Base-by-base conservation (phyloP, 345 rosid genomes). In the Populus davidiana region DNA sequence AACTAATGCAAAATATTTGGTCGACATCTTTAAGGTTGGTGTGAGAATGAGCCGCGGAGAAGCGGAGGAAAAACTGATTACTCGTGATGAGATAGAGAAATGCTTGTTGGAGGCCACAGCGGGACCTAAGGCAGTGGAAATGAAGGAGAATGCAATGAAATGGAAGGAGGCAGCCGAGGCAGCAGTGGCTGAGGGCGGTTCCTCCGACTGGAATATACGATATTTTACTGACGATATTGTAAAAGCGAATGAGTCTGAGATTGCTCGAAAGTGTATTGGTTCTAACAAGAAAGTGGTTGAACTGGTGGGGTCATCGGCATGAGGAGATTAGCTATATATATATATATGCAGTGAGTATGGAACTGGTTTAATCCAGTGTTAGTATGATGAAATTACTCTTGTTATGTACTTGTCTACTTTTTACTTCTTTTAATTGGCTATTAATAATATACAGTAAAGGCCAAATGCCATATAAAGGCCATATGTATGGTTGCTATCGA, bases 181-280 rank as follows among this genome's bases (percentile, higher is more conserved):
- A 8, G 96, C 98, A 1, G 92, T 88, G 65, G 89, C 85, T n/a
- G 91, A 78, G 25, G 93, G 97, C 56, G 98, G 97, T 3, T 90
- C 97, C 6, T 94, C 97, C 5, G 87, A 87, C 44, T 47, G 74
- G 79, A 91, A 89, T 80, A 54, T 94, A 12, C 87, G 87, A 31
- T 88, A 78, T n/a, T 94, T 94, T 72, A 89, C 89, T 39, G 93
- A 90, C 41, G 92, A 87, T 72, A 74, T 93, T 33, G 36, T 33
- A 33, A 31, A 88, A 77, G 68, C 86, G 18, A 23, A 85, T 49
- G 65, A 75, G 87, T 38, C 1, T 12, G 76, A 38, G 17, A 21
- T 41, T 0, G 11, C 12, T 12, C 7, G 47, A 43, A 50, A 76
- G 63, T 31, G 80, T 6, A 35, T 4, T 41, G 18, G 50, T 47